Evolutionary conservation across 2,329 filamentous ascomycete genomes (phyloP).

Genomic region (Penicillium sp.): DNA sequence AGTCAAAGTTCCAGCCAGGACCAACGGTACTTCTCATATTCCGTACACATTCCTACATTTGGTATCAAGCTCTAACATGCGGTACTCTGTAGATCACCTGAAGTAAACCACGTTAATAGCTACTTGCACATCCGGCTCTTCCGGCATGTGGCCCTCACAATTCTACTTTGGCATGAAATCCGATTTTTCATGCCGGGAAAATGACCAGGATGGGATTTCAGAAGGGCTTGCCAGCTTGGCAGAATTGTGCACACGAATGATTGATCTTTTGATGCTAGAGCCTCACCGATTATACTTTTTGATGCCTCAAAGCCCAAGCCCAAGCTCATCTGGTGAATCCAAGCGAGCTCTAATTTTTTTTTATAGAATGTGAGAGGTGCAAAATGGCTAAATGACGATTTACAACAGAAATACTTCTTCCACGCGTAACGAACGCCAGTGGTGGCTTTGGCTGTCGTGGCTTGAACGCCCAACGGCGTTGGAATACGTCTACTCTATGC

Average conservation of each 20-base stretch:
- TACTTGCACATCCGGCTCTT: background rate
- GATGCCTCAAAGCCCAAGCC: background rate
- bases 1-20: background rate
- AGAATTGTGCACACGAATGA: background rate
- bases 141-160: background rate
- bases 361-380: background rate
- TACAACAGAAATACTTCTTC: background rate
- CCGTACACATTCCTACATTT: too few relatives aligned
- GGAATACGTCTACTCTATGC: background rate
- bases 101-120: too few relatives aligned
- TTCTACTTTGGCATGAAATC: background rate
- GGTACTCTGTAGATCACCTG: too few relatives aligned
- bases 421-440: background rate
- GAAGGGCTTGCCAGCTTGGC: background rate
- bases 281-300: background rate
- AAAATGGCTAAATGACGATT: background rate
- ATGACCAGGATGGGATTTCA: background rate
- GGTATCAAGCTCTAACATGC: too few relatives aligned
- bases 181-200: background rate
- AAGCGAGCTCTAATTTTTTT: too few relatives aligned
- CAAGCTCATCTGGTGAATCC: too few relatives aligned
- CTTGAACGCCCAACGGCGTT: background rate
- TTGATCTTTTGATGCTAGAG: too few relatives aligned
- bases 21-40: background rate
- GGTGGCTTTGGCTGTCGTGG: background rate